These are phyloP conservation scores for Fusarium tupiense DNA, from an alignment of 2,329 filamentous ascomycete species.

Conservation along the genomic window DNA sequence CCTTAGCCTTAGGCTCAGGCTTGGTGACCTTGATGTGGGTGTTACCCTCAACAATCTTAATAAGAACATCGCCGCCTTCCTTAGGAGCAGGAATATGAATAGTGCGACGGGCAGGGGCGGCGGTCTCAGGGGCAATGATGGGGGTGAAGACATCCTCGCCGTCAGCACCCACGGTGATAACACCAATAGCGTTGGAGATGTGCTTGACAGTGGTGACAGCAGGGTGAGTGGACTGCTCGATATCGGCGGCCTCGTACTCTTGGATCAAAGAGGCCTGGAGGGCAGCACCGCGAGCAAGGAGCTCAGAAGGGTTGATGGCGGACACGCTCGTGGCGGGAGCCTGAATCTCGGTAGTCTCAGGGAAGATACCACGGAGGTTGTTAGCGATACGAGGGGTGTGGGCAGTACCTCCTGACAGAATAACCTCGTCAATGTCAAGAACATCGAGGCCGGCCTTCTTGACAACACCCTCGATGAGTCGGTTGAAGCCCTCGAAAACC, in stretches of 20 bases:
- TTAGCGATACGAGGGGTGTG: slow-evolving; percentile 93
- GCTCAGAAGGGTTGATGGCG: slow-evolving; percentile 93
- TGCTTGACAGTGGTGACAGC: slow-evolving; percentile 95
- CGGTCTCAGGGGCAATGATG: slow-evolving; percentile 86
- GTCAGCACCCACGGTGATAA: slow-evolving; percentile 71
- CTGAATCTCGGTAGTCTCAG: slow-evolving; percentile 78
- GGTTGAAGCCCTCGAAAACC: slow-evolving; percentile 87
- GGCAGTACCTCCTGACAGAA: slow-evolving; percentile 89
- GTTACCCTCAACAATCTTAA: slow-evolving; percentile 88
- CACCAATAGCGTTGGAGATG: slow-evolving; percentile 86
- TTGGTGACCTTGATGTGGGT: slow-evolving; percentile 95
- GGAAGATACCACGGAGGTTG: slow-evolving; percentile 83
- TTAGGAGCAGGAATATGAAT: slow-evolving; percentile 80
- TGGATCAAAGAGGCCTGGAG: slow-evolving; percentile 95
- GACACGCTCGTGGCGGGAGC: slow-evolving; percentile 81
- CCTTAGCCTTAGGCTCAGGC: slow-evolving; percentile 79
- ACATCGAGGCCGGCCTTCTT: slow-evolving; percentile 94
- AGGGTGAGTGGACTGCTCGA: slow-evolving; percentile 95
- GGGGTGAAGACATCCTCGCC: slow-evolving; percentile 79
- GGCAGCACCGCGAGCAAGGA: slow-evolving; percentile 87
- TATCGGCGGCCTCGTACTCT: slow-evolving; percentile 93
- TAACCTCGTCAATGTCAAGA: slow-evolving; percentile 93
- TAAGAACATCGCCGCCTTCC: slow-evolving; percentile 85
- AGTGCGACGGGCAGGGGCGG: slow-evolving; percentile 86
- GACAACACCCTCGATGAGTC: slow-evolving; percentile 83